Evolutionary conservation across 768 basidiomycete species (phyloP), one percentile per base, ranked within the genome.

Genomic region (Pholiota conissans): DNA sequence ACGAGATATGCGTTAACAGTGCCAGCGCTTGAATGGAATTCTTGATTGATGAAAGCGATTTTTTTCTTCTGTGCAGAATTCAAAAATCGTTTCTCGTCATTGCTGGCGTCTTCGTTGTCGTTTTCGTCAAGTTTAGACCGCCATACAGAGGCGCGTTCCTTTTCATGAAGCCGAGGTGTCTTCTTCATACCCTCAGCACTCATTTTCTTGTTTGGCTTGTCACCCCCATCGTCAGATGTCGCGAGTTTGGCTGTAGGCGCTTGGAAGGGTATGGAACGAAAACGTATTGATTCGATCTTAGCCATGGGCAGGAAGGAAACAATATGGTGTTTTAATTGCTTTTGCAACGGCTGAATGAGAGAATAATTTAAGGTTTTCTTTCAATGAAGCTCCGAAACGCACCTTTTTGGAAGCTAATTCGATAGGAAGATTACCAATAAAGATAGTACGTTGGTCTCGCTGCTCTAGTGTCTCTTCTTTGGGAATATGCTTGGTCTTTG

Each of bases 191-290:
- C 70, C 28, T 67, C 39, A 27, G 35, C 35, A 1, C 28, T 52
- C 58, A 69, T 71, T 14, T 67, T 50, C 72, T 70, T 72, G 40
- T 8, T 24, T 9, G 70, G 55, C 30, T 62, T 70, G 47, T 66
- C 65, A 34, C 69, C 69, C 18, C 69, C 67, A 26, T 72, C 73
- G 22, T 80, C 74, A 45, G 73, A 69, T 30, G 76, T 69, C 0
- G 84, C 79, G 16, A 87, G 76, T 61, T 84, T 80, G 10, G 87
- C 71, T 0, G 93, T 93, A 9, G 96, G 92, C 0, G 80, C 80
- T 61, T 91, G 86, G 77, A 98, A 98, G 1, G 95, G 88, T 49
- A 97, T 82, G 14, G 95, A 97, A 51, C 96, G 92, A 79, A 96
- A 97, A 40, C 96, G 92, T 24, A 86, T 82, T 4, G 94, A 95